phyloP scores from a whole-genome alignment of 106 monocot species.

The Narthecium ossifragum region DNA sequence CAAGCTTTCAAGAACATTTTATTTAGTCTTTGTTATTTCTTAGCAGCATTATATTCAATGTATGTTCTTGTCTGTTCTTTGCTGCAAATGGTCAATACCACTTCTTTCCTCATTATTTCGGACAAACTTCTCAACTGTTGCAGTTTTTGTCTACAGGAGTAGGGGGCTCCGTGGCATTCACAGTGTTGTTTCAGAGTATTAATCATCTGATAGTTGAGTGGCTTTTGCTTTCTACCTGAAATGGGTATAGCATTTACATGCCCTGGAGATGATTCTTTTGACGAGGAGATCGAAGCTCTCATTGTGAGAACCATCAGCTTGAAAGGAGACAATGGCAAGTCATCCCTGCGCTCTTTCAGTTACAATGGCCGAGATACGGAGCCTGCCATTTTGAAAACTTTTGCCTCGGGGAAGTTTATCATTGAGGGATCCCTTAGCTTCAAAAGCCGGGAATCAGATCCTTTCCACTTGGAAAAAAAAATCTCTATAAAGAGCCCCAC shows the following conservation, averaged over 20 bases:
- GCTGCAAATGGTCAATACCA: no score
- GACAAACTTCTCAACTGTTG: no score
- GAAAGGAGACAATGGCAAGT: constrained; percentile 15
- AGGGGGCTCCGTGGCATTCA: background rate
- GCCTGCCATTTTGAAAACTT: constrained; percentile 17
- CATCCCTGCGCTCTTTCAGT: constrained; percentile 24
- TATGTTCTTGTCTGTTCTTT: no score
- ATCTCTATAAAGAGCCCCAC: constrained; percentile 19
- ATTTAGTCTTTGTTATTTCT: no score
- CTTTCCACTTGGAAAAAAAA: constrained; percentile 20
- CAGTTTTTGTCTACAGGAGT: background rate
- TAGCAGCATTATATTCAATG: no score
- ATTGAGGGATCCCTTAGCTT: constrained; percentile 61
- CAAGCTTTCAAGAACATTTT: no score
- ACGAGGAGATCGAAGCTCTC: constrained; percentile 30
- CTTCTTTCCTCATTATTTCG: no score
- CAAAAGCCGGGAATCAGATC: constrained; percentile 27
- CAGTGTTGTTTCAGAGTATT: constrained; percentile 3
- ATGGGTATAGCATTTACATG: constrained; percentile 41
- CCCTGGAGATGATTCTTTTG: constrained; percentile 26
- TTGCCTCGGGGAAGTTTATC: constrained; percentile 47
- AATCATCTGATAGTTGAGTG: background rate
- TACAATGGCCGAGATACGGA: constrained; percentile 28
- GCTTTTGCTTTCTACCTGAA: background rate
- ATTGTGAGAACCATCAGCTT: constrained; percentile 34